phyloP scores from a whole-genome alignment of 2,329 filamentous ascomycete species.

The Aspergillus chevalieri region DNA sequence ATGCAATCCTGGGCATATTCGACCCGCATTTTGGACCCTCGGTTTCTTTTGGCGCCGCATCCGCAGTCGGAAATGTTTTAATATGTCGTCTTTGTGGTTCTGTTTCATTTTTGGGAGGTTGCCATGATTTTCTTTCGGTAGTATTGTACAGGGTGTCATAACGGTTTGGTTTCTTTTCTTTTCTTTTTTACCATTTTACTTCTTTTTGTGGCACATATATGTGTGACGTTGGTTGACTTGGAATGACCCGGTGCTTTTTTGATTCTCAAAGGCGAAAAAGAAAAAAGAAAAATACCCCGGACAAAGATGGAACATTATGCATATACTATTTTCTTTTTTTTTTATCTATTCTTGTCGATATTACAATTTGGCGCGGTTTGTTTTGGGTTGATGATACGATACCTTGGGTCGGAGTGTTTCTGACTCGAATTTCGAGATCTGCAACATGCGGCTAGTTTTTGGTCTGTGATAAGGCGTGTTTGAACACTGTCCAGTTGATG shows the following conservation, averaged over 20 bases:
- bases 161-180: no score
- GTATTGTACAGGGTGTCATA: no score
- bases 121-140: no score
- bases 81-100: slow-evolving; percentile 3
- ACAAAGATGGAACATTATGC: slow-evolving; percentile 8
- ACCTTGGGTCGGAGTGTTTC: no score
- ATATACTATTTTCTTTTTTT: slow-evolving; percentile 5
- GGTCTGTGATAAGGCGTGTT: no score
- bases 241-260: slow-evolving; percentile 6
- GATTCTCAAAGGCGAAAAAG: slow-evolving; percentile 7
- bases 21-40: neutral
- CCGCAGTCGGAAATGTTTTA: neutral
- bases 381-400: neutral
- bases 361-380: neutral
- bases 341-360: slow-evolving; percentile 2
- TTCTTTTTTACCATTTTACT: no score
- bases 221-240: slow-evolving; percentile 2
- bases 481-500: neutral
- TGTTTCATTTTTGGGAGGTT: slow-evolving; percentile 1
- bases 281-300: slow-evolving; percentile 16
- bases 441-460: no score
- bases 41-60: neutral
- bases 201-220: no score
- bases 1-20: neutral
- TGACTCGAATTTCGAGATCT: no score